phyloP scores from a whole-genome alignment of 495 filamentous ascomycete species.

The Niebla homalea region DNA sequence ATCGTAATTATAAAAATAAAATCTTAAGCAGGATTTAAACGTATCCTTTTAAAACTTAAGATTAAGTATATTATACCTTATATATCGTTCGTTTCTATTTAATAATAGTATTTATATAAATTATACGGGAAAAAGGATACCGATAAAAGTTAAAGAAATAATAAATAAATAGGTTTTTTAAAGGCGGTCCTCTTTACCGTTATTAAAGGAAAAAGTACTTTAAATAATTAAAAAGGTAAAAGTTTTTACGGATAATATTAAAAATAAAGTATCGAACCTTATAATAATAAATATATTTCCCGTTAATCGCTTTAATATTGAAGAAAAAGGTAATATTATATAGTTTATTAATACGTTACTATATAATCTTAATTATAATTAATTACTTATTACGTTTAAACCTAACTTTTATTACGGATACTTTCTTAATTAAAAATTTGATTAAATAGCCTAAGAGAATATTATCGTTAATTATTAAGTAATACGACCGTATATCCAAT shows the following conservation, averaged over 20 bases:
- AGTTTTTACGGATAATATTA: neutral
- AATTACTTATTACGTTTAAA: conserved; percentile 2
- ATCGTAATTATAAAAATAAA: neutral
- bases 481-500: conserved; percentile 1
- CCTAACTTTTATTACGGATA: conserved; percentile 6
- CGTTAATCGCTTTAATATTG: neutral
- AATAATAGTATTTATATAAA: neutral
- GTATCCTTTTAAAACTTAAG: neutral
- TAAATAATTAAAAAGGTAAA: neutral
- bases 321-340: conserved; percentile 3
- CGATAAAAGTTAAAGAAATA: neutral
- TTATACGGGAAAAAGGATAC: neutral
- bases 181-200: neutral
- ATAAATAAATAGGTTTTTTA: neutral
- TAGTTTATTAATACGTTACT: conserved; percentile 2
- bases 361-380: conserved; percentile 1
- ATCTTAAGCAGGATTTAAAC: neutral
- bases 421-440: neutral
- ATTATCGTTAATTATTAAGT: neutral
- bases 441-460: neutral
- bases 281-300: neutral
- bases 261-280: neutral
- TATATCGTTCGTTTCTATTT: neutral
- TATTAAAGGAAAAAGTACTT: neutral
- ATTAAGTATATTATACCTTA: neutral